Percentiles rank a stretch among this genome's conserved stretches.
These are phyloP conservation scores for Apiospora koreana DNA, from an alignment of 2,329 filamentous ascomycete species.

Conservation along the genomic window DNA sequence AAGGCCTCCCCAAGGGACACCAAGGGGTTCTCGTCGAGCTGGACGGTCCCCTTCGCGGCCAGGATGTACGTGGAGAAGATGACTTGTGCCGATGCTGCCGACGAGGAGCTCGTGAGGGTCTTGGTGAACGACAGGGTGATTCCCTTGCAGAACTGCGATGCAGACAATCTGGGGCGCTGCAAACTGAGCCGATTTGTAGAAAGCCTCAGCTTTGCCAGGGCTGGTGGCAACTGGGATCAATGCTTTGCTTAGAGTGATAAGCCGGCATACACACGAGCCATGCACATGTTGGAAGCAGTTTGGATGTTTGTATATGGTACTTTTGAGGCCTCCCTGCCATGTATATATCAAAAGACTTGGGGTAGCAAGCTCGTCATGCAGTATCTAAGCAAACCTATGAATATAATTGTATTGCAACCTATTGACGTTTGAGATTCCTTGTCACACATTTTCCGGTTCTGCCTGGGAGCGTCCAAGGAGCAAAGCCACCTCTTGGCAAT, in stretches of 20 bases:
- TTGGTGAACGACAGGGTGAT: conserved; percentile 84
- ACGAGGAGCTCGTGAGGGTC: conserved; percentile 75
- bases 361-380: not conserved
- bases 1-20: conserved; percentile 52
- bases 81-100: conserved; percentile 55
- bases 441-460: not conserved
- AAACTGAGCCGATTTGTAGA: conserved; percentile 69
- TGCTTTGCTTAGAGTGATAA: conserved; percentile 52
- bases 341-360: not conserved
- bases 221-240: conserved; percentile 71
- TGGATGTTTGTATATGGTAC: not conserved
- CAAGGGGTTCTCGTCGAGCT: conserved; percentile 72
- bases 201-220: conserved; percentile 71
- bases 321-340: not conserved
- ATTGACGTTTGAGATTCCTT: too few relatives aligned
- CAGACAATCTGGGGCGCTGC: conserved; percentile 72
- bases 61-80: conserved; percentile 89
- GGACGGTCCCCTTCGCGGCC: conserved; percentile 80
- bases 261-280: not conserved
- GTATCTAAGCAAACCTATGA: too few relatives aligned
- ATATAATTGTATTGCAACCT: not conserved
- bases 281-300: not conserved
- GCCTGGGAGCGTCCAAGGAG: not conserved
- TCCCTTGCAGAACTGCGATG: conserved; percentile 68
- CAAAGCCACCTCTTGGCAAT: not conserved